Conservation (phyloP, 2,329 filamentous ascomycete species). For the Aspergillus calidoustus region DNA sequence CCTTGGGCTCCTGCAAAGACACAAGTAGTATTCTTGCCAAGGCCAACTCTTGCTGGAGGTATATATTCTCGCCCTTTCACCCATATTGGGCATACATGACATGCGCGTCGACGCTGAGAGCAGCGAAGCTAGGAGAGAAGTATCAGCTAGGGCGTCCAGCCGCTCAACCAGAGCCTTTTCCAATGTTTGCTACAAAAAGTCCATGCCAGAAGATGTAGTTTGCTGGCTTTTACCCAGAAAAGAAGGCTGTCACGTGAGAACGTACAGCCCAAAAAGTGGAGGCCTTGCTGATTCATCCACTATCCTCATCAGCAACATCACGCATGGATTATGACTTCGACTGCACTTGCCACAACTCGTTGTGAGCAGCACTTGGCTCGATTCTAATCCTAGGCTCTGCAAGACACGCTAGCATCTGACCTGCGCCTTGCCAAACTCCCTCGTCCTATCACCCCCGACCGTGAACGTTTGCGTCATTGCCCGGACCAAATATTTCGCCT, state of each 20-base stretch:
- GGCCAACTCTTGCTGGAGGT: too few species aligned
- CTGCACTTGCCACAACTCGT: background rate
- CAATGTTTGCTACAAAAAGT: background rate
- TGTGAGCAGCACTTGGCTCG: background rate
- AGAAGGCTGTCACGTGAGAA: slow-evolving; percentile 11
- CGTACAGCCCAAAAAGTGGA: background rate
- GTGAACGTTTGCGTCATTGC: slow-evolving; percentile 9
- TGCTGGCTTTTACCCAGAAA: background rate
- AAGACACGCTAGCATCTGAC: background rate
- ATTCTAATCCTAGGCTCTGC: background rate
- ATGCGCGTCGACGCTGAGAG: too few species aligned
- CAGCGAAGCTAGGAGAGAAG: too few species aligned
- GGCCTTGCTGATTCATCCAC: slow-evolving; percentile 18
- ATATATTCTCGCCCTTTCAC: too few species aligned
- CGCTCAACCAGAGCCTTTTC: background rate
- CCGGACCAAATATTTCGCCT: slow-evolving; percentile 8
- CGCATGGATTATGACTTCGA: background rate
- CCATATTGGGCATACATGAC: too few species aligned
- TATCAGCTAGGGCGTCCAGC: background rate
- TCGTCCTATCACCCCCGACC: background rate
- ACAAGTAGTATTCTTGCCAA: too few species aligned
- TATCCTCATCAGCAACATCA: slow-evolving; percentile 5
- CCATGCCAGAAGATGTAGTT: background rate
- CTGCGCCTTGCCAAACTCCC: background rate
- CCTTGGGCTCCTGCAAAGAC: too few species aligned